phyloP scores from a whole-genome alignment of 2,329 filamentous ascomycete genomes.

The Nemania sp. region DNA sequence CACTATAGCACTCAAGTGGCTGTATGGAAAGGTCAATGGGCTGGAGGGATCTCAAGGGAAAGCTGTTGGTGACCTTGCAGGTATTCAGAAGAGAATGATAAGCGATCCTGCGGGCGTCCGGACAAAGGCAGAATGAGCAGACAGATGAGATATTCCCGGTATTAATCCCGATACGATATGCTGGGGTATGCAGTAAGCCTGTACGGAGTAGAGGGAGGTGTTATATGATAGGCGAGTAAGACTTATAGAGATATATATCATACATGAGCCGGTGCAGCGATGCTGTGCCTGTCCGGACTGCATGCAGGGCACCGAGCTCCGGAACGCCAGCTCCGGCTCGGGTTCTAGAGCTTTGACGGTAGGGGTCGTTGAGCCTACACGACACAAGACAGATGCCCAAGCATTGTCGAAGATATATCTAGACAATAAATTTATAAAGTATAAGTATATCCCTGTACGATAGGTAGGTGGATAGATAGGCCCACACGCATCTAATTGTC shows the following conservation, averaged over 20 bases:
- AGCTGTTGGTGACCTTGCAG: constrained; percentile 44
- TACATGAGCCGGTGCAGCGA: background rate
- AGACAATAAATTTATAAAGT: no score
- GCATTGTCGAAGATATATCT: no score
- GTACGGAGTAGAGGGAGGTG: background rate
- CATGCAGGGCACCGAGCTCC: background rate
- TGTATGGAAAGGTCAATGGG: constrained; percentile 77
- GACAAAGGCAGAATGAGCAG: constrained; percentile 38
- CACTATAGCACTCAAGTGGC: constrained; percentile 75
- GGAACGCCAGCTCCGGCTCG: no score
- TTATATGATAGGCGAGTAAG: background rate
- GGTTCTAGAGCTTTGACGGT: background rate
- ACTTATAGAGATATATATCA: constrained; percentile 3
- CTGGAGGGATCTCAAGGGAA: constrained; percentile 56
- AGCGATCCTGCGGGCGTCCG: constrained; percentile 35
- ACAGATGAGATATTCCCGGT: background rate
- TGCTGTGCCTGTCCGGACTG: background rate
- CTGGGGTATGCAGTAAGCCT: background rate
- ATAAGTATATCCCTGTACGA: background rate
- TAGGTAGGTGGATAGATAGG: background rate
- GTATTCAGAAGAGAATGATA: constrained; percentile 11
- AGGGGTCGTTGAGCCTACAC: background rate
- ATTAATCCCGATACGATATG: background rate
- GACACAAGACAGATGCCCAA: background rate
- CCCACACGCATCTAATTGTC: background rate